Conservation (phyloP, 208 protist species). For the Crithidia expoeki region DNA sequence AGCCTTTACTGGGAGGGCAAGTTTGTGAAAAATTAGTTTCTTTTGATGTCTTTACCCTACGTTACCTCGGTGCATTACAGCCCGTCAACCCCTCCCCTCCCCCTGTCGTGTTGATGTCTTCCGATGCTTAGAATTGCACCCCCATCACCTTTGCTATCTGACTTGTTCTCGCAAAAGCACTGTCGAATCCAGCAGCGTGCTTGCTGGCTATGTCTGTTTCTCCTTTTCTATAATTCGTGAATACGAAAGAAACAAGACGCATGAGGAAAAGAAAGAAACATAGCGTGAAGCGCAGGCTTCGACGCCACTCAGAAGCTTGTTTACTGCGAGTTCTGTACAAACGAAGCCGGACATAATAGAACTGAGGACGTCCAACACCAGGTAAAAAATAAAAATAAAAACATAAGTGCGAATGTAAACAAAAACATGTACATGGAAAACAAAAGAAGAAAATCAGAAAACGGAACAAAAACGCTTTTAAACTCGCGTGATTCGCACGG, state of each 20-base stretch:
- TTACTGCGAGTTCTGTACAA: not conserved
- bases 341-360: not conserved
- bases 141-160: no score
- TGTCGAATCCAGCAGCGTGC: no score
- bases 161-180: no score
- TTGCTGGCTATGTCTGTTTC: no score
- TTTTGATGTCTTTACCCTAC: no score
- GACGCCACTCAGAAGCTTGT: not conserved
- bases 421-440: not conserved
- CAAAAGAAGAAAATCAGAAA: not conserved
- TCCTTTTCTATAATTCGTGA: not conserved
- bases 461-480: slow-evolving; percentile 16
- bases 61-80: no score
- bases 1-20: no score
- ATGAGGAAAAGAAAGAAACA: slow-evolving; percentile 1
- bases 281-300: not conserved
- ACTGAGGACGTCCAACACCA: not conserved
- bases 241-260: not conserved
- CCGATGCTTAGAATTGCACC: no score
- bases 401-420: slow-evolving; percentile 1
- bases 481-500: no score
- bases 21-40: no score
- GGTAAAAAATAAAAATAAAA: not conserved
- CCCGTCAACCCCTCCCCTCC: no score
- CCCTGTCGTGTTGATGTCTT: no score